phyloP scores from a whole-genome alignment of 2,329 filamentous ascomycete species.

The Colletotrichum euphorbiae region DNA sequence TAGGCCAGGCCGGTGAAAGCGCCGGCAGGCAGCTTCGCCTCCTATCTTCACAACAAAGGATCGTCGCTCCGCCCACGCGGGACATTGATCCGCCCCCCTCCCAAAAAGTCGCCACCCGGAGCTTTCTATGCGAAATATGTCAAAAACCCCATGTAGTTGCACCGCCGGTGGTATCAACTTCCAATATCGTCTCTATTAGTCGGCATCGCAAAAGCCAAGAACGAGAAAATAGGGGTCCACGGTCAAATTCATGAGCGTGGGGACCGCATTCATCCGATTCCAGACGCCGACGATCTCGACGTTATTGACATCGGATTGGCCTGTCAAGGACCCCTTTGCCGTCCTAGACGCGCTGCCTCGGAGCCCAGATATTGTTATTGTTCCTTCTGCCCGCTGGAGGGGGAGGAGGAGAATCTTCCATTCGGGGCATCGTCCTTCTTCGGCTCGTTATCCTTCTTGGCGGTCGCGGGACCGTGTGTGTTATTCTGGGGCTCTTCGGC shows the following conservation, averaged over 20 bases:
- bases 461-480: background rate
- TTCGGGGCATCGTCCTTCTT: constrained; percentile 7
- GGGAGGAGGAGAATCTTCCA: background rate
- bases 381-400: background rate
- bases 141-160: background rate
- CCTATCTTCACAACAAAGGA: background rate
- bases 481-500: constrained; percentile 2
- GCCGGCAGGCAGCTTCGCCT: constrained; percentile 7
- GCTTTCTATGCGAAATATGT: background rate
- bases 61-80: constrained; percentile 20
- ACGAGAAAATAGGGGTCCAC: background rate
- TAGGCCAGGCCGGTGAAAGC: constrained; percentile 14
- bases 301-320: background rate
- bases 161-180: background rate
- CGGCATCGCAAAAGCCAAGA: background rate
- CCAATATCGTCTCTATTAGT: background rate
- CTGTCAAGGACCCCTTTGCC: constrained; percentile 16
- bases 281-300: background rate
- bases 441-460: background rate
- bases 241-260: background rate
- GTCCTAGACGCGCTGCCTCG: background rate
- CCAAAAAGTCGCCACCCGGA: constrained; percentile 11
- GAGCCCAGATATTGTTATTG: background rate
- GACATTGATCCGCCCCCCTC: background rate
- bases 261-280: background rate